Conservation (phyloP, 2,329 filamentous ascomycete genomes). For the Cordyceps cateniannulata region DNA sequence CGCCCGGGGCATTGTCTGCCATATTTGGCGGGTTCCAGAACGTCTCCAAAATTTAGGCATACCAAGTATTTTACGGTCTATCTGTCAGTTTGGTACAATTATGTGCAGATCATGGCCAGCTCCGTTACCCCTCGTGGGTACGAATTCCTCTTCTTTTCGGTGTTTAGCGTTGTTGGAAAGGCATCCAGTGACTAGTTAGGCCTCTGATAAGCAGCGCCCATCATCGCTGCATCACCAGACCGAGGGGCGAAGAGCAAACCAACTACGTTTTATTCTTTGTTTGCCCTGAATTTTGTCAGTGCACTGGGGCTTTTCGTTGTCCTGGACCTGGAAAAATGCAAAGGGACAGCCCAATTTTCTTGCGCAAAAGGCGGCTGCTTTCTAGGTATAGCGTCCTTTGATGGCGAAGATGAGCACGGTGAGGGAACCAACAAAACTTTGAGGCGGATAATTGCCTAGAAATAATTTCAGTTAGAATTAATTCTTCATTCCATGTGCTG, state of each 20-base stretch:
- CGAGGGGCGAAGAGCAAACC: conserved; percentile 30
- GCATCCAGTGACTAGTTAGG: conserved; percentile 61
- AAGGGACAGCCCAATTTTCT: conserved; percentile 52
- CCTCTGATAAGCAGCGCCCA: conserved; percentile 60
- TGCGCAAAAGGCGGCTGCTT: conserved; percentile 19
- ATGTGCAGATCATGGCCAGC: conserved; percentile 63
- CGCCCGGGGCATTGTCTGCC: conserved; percentile 39
- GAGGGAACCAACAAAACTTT: neutral
- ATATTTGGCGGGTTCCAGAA: conserved; percentile 38
- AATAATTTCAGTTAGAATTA: neutral
- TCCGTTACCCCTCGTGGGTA: conserved; percentile 57
- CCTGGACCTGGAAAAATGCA: conserved; percentile 54
- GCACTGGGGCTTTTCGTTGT: conserved; percentile 46
- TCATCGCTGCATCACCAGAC: conserved; percentile 54
- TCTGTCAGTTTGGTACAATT: conserved; percentile 63
- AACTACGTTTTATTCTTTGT: conserved; percentile 60
- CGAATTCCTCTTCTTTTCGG: conserved; percentile 59
- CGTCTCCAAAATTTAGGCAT: conserved; percentile 38
- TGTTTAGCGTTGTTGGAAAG: conserved; percentile 54
- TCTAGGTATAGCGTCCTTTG: neutral
- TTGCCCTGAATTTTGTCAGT: conserved; percentile 49
- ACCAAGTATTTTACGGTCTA: conserved; percentile 53
- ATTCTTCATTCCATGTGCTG: too few species aligned
- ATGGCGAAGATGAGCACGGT: neutral
- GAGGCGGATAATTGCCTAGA: too few species aligned